phyloP scores from a whole-genome alignment of 2,329 filamentous ascomycete species.

The Colletotrichum tamarilloi region DNA sequence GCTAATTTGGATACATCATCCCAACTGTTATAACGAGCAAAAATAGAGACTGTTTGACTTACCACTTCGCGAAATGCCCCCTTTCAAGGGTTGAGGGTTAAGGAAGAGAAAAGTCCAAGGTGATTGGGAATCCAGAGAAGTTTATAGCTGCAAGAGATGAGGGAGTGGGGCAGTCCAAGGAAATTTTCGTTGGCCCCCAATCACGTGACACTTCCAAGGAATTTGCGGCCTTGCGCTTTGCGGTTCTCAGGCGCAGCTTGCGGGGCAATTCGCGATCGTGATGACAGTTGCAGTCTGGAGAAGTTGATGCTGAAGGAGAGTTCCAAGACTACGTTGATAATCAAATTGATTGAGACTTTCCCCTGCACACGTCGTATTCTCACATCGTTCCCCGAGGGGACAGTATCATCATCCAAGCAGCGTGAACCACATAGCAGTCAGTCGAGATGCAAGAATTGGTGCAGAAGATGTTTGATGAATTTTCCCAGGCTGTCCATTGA shows the following conservation, averaged over 20 bases:
- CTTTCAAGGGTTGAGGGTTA: slow-evolving; percentile 8
- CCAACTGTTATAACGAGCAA: slow-evolving; percentile 38
- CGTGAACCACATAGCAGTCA: neutral
- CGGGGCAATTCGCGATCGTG: neutral
- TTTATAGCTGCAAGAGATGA: neutral
- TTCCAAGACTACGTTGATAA: no score
- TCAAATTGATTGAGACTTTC: accelerated
- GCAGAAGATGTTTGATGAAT: slow-evolving; percentile 9
- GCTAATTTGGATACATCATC: slow-evolving; percentile 65
- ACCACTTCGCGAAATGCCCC: slow-evolving; percentile 18
- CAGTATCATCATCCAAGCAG: neutral
- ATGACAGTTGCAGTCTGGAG: neutral
- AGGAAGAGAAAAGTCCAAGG: neutral
- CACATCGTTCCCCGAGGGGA: neutral
- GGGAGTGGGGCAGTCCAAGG: neutral
- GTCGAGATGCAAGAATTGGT: neutral
- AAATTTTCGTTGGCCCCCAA: neutral
- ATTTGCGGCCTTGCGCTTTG: neutral
- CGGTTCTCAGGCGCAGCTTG: neutral
- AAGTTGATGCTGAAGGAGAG: neutral
- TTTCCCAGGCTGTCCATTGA: slow-evolving; percentile 14
- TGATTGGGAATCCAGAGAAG: neutral
- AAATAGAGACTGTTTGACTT: slow-evolving; percentile 39
- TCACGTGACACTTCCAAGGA: neutral
- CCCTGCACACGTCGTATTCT: neutral